These are phyloP conservation scores for Alternaria angustiovoidea DNA, from an alignment of 2,329 filamentous ascomycete species.

Conservation along the genomic window DNA sequence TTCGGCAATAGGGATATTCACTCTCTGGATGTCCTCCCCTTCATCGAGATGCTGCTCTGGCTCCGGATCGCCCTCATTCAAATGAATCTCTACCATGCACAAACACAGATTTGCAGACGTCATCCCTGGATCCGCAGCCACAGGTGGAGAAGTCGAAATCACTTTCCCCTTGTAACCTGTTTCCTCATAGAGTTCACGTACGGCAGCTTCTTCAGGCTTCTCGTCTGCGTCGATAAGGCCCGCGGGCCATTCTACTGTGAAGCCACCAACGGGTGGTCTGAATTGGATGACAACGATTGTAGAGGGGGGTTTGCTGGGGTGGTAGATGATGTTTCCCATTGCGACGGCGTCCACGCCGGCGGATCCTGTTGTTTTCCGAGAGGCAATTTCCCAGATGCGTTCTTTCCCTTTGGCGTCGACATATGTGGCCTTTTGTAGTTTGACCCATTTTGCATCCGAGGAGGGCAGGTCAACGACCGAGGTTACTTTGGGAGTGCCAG, in stretches of 20 bases:
- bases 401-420: constrained; percentile 65
- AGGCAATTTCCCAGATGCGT: constrained; percentile 74
- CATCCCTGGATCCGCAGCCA: constrained; percentile 40
- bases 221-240: constrained; percentile 60
- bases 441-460: constrained; percentile 38
- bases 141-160: constrained; percentile 23
- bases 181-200: constrained; percentile 68
- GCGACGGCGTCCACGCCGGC: constrained; percentile 68
- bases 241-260: constrained; percentile 66
- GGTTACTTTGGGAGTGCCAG: constrained; percentile 28
- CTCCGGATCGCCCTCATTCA: constrained; percentile 28
- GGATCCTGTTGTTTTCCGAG: constrained; percentile 69
- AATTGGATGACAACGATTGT: constrained; percentile 59
- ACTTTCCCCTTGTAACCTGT: constrained; percentile 65
- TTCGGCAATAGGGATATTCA: constrained; percentile 33
- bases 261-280: constrained; percentile 64
- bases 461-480: constrained; percentile 33
- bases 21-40: constrained; percentile 40
- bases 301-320: constrained; percentile 35
- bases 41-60: constrained; percentile 41
- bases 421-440: constrained; percentile 59
- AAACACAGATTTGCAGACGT: constrained; percentile 37
- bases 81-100: constrained; percentile 36
- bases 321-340: constrained; percentile 70
- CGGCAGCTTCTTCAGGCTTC: constrained; percentile 63